phyloP scores from a whole-genome alignment of 345 rosid species.

The Euclidium syriacum region DNA sequence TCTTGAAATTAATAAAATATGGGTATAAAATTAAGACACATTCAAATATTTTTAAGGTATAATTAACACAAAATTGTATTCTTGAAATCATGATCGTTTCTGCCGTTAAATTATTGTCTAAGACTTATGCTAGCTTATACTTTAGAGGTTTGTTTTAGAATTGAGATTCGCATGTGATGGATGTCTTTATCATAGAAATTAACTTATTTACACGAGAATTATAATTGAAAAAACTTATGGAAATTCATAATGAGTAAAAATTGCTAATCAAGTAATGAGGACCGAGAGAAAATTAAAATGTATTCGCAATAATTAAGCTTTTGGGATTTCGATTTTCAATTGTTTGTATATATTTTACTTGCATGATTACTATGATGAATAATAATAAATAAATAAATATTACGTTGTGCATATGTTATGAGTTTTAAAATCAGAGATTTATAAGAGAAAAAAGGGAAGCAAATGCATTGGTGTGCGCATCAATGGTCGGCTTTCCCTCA shows the following conservation, averaged over 20 bases:
- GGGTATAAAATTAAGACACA: too few species aligned
- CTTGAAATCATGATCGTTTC: too few species aligned
- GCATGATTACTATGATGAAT: neutral
- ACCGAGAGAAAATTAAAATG: neutral
- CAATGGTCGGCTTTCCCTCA: conserved; percentile 32
- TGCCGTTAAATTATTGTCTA: neutral
- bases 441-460: conserved; percentile 5
- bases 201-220: neutral
- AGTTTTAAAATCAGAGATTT: neutral
- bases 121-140: neutral
- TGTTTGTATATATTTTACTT: neutral
- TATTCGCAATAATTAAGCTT: conserved; percentile 4
- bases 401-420: neutral
- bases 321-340: neutral
- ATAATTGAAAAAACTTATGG: neutral
- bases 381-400: neutral
- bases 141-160: neutral
- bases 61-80: too few species aligned
- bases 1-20: too few species aligned
- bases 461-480: conserved; percentile 30
- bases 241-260: neutral
- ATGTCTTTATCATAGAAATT: neutral
- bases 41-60: too few species aligned
- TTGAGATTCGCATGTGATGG: neutral
- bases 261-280: conserved; percentile 12